A percentile compares a stretch with the other conserved stretches of the same genome.
These are phyloP conservation scores for Agaricus bisporus DNA, from an alignment of 768 basidiomycete species.

Conservation along the genomic window DNA sequence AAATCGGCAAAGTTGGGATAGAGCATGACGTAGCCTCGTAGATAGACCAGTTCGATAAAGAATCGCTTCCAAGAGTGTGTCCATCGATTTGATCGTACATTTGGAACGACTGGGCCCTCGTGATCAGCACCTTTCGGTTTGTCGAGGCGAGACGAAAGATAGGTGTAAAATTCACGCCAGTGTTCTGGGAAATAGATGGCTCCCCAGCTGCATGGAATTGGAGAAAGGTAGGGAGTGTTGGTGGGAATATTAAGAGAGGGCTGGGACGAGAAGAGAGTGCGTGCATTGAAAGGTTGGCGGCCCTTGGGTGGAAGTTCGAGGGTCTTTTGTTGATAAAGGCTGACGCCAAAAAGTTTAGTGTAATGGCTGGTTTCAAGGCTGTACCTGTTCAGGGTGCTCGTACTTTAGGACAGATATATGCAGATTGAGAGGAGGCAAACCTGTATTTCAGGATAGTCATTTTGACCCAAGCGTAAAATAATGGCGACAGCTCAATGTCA, in stretches of 20 bases:
- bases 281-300: slow-evolving; percentile 63
- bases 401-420: background rate
- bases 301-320: slow-evolving; percentile 68
- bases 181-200: slow-evolving; percentile 86
- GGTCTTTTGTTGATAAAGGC: slow-evolving; percentile 82
- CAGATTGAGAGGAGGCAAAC: slow-evolving; percentile 24
- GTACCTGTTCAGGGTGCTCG: slow-evolving; percentile 39
- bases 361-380: slow-evolving; percentile 34
- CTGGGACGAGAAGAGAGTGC: slow-evolving; percentile 42
- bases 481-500: slow-evolving; percentile 77
- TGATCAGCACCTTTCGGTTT: slow-evolving; percentile 28
- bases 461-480: slow-evolving; percentile 85
- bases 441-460: slow-evolving; percentile 74
- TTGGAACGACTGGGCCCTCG: slow-evolving; percentile 55
- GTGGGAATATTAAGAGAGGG: slow-evolving; percentile 19
- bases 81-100: slow-evolving; percentile 79
- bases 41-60: slow-evolving; percentile 80
- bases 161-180: slow-evolving; percentile 83
- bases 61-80: slow-evolving; percentile 82
- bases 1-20: slow-evolving; percentile 79
- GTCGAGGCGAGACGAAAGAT: slow-evolving; percentile 68
- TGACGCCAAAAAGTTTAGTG: slow-evolving; percentile 65
- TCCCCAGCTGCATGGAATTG: slow-evolving; percentile 89
- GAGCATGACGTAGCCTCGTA: slow-evolving; percentile 83
- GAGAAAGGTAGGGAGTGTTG: slow-evolving; percentile 73